phyloP scores from a whole-genome alignment of 2,329 filamentous ascomycete species.

The Pseudogymnoascus sp. region DNA sequence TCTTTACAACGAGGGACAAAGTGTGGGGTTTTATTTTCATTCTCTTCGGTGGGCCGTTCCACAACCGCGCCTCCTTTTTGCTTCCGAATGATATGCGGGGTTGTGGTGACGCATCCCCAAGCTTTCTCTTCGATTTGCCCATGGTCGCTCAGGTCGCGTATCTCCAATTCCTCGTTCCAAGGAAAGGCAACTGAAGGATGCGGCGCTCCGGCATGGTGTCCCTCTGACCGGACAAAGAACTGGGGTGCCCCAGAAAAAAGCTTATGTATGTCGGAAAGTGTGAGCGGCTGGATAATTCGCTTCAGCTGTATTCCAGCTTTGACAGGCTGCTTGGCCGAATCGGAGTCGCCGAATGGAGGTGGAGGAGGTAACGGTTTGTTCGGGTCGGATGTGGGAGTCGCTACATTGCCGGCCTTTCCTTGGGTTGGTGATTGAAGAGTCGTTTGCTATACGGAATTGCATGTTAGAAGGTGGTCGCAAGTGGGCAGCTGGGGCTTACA shows the following conservation, averaged over 20 bases:
- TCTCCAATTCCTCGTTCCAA: slow-evolving; percentile 55
- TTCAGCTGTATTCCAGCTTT: slow-evolving; percentile 41
- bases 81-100: slow-evolving; percentile 52
- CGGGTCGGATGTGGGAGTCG: slow-evolving; percentile 31
- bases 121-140: slow-evolving; percentile 55
- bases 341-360: slow-evolving; percentile 35
- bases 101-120: slow-evolving; percentile 56
- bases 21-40: slow-evolving; percentile 20
- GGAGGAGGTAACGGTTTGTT: slow-evolving; percentile 53
- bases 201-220: slow-evolving; percentile 51
- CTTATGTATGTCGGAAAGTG: slow-evolving; percentile 55
- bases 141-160: slow-evolving; percentile 59
- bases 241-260: slow-evolving; percentile 72
- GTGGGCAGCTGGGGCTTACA: neutral
- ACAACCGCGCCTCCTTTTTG: slow-evolving; percentile 38
- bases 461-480: neutral
- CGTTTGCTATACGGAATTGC: neutral
- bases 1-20: slow-evolving; percentile 28
- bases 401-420: neutral
- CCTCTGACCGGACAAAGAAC: slow-evolving; percentile 56
- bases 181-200: slow-evolving; percentile 60
- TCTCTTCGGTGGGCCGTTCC: slow-evolving; percentile 15
- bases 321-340: slow-evolving; percentile 25
- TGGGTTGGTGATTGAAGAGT: neutral
- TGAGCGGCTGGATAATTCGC: slow-evolving; percentile 54